These are phyloP conservation scores for Allodekkera sacchari DNA, from an alignment of 805 yeast genomes.

Conservation along the genomic window DNA sequence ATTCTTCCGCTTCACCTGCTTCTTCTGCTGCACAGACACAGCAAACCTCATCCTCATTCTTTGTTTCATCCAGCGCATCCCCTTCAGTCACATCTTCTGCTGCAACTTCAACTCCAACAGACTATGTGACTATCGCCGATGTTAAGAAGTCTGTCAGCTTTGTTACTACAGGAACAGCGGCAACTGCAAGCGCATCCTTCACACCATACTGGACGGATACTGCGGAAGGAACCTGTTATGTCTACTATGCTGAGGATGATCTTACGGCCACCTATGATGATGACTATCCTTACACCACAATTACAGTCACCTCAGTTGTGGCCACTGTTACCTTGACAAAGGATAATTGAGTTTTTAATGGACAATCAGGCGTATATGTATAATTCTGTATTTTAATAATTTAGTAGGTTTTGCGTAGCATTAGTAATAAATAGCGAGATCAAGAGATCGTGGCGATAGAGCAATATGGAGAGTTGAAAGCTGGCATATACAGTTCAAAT, in stretches of 20 bases:
- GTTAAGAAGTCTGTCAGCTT: constrained; percentile 5
- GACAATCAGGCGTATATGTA: too few species aligned
- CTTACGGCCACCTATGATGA: constrained; percentile 17
- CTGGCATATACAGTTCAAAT: too few species aligned
- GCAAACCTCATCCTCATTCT: constrained; percentile 11
- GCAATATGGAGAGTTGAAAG: too few species aligned
- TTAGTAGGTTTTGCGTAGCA: background rate
- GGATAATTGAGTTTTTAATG: background rate
- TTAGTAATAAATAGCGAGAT: too few species aligned
- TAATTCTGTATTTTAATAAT: constrained; percentile 5
- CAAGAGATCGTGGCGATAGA: too few species aligned
- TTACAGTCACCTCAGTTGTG: constrained; percentile 25
- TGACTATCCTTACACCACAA: constrained; percentile 23
- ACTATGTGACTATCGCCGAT: constrained; percentile 1
- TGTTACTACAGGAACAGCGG: constrained; percentile 5
- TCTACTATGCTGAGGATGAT: constrained; percentile 28
- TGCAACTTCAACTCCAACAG: constrained; percentile 4
- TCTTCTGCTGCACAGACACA: constrained; percentile 29
- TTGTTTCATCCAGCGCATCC: constrained; percentile 7
- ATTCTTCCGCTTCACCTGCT: constrained; percentile 30
- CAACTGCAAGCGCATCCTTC: constrained; percentile 3
- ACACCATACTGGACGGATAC: constrained; percentile 25
- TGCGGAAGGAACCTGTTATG: constrained; percentile 25
- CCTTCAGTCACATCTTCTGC: constrained; percentile 6
- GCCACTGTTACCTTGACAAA: constrained; percentile 26